Conservation (phyloP, 1,284 basidiomycete genomes). For the Apiotrichum sp. region DNA sequence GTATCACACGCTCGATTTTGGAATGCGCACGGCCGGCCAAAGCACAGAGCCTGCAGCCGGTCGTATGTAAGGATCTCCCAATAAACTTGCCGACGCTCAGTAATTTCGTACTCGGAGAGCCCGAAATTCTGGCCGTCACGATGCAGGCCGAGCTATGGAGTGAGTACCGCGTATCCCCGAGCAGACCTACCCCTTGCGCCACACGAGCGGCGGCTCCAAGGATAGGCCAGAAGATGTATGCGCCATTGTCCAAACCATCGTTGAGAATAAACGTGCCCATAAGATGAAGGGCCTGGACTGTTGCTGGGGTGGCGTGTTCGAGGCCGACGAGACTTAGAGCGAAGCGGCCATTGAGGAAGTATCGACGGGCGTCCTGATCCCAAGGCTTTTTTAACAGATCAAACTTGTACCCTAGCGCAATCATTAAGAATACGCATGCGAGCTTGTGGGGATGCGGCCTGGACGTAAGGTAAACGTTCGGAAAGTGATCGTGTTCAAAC, state of each 20-base stretch:
- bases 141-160: slow-evolving; percentile 40
- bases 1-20: slow-evolving; percentile 37
- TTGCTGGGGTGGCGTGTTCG: slow-evolving; percentile 39
- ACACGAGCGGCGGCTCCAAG: slow-evolving; percentile 40
- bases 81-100: slow-evolving; percentile 42
- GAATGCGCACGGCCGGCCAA: slow-evolving; percentile 39
- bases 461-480: slow-evolving; percentile 34
- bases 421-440: slow-evolving; percentile 44
- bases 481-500: slow-evolving; percentile 40
- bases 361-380: slow-evolving; percentile 35
- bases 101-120: slow-evolving; percentile 38
- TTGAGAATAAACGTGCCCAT: slow-evolving; percentile 45
- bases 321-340: slow-evolving; percentile 37
- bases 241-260: slow-evolving; percentile 40
- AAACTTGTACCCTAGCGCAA: slow-evolving; percentile 45
- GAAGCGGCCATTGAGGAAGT: slow-evolving; percentile 39
- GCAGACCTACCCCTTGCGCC: slow-evolving; percentile 30
- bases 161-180: not conserved
- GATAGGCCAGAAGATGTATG: slow-evolving; percentile 46
- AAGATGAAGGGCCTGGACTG: slow-evolving; percentile 42
- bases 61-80: slow-evolving; percentile 46
- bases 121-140: slow-evolving; percentile 41
- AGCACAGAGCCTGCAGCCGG: slow-evolving; percentile 43
- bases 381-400: slow-evolving; percentile 40
- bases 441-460: slow-evolving; percentile 41